These are phyloP conservation scores for Coleophoma crateriformis DNA, from an alignment of 2,329 filamentous ascomycete species.

Conservation along the genomic window DNA sequence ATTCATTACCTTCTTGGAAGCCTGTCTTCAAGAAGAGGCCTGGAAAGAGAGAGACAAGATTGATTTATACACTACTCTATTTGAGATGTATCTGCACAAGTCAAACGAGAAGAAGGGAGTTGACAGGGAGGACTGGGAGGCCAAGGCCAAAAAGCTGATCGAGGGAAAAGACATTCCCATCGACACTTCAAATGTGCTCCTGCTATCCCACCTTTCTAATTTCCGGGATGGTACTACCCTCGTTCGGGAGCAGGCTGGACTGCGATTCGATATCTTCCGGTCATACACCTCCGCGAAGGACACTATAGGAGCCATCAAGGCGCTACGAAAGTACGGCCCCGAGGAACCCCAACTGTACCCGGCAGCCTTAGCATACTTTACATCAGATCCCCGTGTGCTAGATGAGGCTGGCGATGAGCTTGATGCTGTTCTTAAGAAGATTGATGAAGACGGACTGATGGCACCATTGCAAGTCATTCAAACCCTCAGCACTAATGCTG, in stretches of 20 bases:
- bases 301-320: slow-evolving; percentile 83
- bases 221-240: slow-evolving; percentile 88
- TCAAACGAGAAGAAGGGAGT: slow-evolving; percentile 68
- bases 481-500: slow-evolving; percentile 70
- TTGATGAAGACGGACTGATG: slow-evolving; percentile 88
- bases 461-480: slow-evolving; percentile 95
- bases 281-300: slow-evolving; percentile 92
- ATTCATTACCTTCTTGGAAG: slow-evolving; percentile 89
- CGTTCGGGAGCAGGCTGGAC: slow-evolving; percentile 87
- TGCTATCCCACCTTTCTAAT: slow-evolving; percentile 85
- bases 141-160: slow-evolving; percentile 84
- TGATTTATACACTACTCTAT: slow-evolving; percentile 90
- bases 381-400: slow-evolving; percentile 74
- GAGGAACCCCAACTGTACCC: slow-evolving; percentile 90
- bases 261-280: slow-evolving; percentile 92
- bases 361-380: slow-evolving; percentile 88
- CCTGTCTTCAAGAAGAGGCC: slow-evolving; percentile 67
- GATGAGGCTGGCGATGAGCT: slow-evolving; percentile 86
- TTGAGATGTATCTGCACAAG: slow-evolving; percentile 96
- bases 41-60: slow-evolving; percentile 70
- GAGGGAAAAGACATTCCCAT: slow-evolving; percentile 77
- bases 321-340: slow-evolving; percentile 84
- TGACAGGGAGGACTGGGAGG: slow-evolving; percentile 77
- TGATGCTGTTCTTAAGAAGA: slow-evolving; percentile 72
- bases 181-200: slow-evolving; percentile 88